Conservation (phyloP, 768 basidiomycete genomes). For the Leccinum ochraceum region DNA sequence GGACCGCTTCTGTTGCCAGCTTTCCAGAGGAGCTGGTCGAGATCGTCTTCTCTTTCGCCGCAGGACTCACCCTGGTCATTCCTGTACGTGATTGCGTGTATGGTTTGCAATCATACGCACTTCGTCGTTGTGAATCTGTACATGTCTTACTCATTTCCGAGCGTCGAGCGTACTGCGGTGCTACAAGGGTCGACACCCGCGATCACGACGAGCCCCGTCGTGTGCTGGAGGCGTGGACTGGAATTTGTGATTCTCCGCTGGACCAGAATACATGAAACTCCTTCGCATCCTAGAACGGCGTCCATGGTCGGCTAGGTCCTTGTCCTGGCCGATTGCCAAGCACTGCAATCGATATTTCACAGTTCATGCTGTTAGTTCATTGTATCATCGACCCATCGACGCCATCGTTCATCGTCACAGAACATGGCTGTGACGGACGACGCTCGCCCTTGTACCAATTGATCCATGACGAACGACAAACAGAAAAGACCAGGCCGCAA, state of each 20-base stretch:
- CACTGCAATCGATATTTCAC: too few relatives aligned
- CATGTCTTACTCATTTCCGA: background rate
- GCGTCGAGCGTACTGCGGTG: too few relatives aligned
- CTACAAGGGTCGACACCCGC: background rate
- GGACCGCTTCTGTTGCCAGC: conserved; percentile 11
- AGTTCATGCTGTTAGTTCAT: too few relatives aligned
- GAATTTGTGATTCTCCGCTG: background rate
- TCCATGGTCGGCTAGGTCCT: too few relatives aligned
- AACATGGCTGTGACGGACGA: too few relatives aligned
- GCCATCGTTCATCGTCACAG: too few relatives aligned
- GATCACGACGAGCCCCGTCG: background rate
- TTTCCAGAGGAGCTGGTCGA: conserved; percentile 16
- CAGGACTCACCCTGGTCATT: background rate
- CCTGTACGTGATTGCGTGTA: background rate
- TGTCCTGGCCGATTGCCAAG: too few relatives aligned
- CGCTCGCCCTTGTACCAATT: background rate
- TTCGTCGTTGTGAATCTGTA: background rate
- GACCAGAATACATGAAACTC: background rate
- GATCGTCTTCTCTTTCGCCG: conserved; percentile 13
- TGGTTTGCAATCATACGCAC: background rate
- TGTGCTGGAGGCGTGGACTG: background rate
- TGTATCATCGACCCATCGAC: too few relatives aligned
- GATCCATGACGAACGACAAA: background rate
- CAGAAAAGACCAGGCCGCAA: background rate
- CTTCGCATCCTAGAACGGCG: too few relatives aligned